phyloP scores from a whole-genome alignment of 805 yeast genomes.

The Candida sanyiensis region DNA sequence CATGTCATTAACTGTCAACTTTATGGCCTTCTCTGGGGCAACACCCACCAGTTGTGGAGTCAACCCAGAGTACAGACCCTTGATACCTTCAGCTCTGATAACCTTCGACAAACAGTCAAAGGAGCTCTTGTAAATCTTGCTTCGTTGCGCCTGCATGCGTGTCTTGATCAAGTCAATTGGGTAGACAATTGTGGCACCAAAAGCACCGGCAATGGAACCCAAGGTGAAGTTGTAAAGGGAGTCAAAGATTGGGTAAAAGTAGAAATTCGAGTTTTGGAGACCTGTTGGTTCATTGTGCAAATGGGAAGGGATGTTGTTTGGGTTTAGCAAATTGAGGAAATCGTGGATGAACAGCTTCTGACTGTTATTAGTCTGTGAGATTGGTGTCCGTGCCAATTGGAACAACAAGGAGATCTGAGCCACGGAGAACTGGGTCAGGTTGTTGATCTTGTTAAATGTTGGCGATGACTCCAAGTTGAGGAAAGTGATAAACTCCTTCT shows the following conservation, averaged over 20 bases:
- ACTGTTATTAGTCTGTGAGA: background rate
- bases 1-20: conserved; percentile 87
- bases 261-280: conserved; percentile 27
- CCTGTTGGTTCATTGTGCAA: conserved; percentile 21
- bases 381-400: conserved; percentile 15
- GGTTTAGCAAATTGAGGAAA: conserved; percentile 36
- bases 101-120: conserved; percentile 82
- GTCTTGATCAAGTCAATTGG: conserved; percentile 96
- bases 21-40: conserved; percentile 97
- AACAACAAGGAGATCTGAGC: conserved; percentile 36
- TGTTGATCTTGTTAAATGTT: conserved; percentile 33
- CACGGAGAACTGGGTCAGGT: conserved; percentile 35
- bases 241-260: conserved; percentile 65
- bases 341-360: conserved; percentile 31
- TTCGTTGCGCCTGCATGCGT: conserved; percentile 93
- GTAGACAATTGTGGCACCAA: conserved; percentile 96
- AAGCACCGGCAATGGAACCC: conserved; percentile 95
- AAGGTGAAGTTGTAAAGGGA: conserved; percentile 81
- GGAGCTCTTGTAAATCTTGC: conserved; percentile 69
- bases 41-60: conserved; percentile 95
- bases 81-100: conserved; percentile 66
- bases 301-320: conserved; percentile 28
- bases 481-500: conserved; percentile 30
- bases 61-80: conserved; percentile 87
- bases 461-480: conserved; percentile 29